Evolutionary conservation across 2,329 filamentous ascomycete species (phyloP).

Genomic region (Calonectria honghensis): DNA sequence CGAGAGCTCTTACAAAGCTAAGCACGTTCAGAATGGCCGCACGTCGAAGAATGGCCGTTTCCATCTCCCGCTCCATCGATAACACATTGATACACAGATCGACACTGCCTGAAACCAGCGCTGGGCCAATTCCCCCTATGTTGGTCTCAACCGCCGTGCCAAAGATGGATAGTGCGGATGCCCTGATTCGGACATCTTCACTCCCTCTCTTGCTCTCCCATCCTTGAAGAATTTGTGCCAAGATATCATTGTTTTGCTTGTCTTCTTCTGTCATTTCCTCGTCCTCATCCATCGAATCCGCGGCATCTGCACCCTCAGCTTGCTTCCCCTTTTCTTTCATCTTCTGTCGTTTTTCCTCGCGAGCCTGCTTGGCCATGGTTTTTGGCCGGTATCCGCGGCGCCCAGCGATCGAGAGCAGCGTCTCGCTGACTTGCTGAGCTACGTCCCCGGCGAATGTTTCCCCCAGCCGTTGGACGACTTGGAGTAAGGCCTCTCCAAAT

Average conservation of each 20-base stretch:
- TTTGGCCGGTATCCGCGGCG: constrained; percentile 77
- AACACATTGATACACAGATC: constrained; percentile 79
- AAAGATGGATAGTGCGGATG: constrained; percentile 81
- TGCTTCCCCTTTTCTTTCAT: constrained; percentile 64
- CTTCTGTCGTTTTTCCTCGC: constrained; percentile 68
- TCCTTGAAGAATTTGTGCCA: constrained; percentile 77
- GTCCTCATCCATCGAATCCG: constrained; percentile 65
- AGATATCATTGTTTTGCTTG: constrained; percentile 68
- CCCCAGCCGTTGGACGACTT: constrained; percentile 77
- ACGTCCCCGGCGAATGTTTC: constrained; percentile 73
- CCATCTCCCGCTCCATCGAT: constrained; percentile 75
- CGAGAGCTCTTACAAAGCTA: constrained; percentile 76
- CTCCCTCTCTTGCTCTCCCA: constrained; percentile 80
- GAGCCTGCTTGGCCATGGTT: constrained; percentile 73
- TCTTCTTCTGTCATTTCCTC: constrained; percentile 67
- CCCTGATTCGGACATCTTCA: constrained; percentile 82
- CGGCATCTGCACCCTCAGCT: constrained; percentile 70
- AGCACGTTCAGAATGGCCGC: constrained; percentile 79
- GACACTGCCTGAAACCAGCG: constrained; percentile 72
- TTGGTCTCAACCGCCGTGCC: constrained; percentile 76
- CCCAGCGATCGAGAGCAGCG: constrained; percentile 78
- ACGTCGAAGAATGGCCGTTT: constrained; percentile 79
- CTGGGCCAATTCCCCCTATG: constrained; percentile 72
- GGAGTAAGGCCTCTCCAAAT: constrained; percentile 80
- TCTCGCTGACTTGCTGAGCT: constrained; percentile 72